These are phyloP conservation scores for Clavulina sp. DNA, from an alignment of 768 basidiomycete genomes.

Conservation along the genomic window DNA sequence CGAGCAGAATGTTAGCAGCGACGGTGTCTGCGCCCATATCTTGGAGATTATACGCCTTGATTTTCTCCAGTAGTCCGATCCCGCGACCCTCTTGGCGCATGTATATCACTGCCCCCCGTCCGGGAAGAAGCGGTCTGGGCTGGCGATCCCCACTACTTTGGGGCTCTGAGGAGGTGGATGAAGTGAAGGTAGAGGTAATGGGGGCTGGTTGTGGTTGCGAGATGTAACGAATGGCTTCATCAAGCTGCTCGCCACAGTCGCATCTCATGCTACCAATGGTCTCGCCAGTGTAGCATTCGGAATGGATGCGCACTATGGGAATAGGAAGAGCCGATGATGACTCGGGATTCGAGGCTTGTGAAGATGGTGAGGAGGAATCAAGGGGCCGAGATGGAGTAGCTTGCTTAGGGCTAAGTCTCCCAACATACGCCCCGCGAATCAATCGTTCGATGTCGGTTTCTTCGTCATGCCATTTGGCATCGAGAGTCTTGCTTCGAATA, in stretches of 20 bases:
- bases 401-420: conserved; percentile 47
- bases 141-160: conserved; percentile 18
- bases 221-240: conserved; percentile 89
- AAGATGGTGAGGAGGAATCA: background rate
- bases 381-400: conserved; percentile 19
- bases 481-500: conserved; percentile 30
- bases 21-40: conserved; percentile 99
- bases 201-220: conserved; percentile 45
- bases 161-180: conserved; percentile 11
- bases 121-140: conserved; percentile 42
- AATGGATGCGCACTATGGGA: conserved; percentile 88
- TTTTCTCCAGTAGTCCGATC: conserved; percentile 88
- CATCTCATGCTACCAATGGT: conserved; percentile 97
- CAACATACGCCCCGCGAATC: conserved; percentile 83
- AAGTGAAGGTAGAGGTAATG: conserved; percentile 8
- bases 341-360: too few species aligned
- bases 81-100: conserved; percentile 95
- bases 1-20: conserved; percentile 87
- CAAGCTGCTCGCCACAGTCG: conserved; percentile 96
- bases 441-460: conserved; percentile 93
- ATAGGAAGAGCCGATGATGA: conserved; percentile 19
- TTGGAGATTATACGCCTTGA: conserved; percentile 93
- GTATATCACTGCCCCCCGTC: conserved; percentile 86
- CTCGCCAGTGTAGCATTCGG: conserved; percentile 97
- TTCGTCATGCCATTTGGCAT: conserved; percentile 61